Evolutionary conservation across 768 basidiomycete species (phyloP).

Genomic region (Pulveroboletus ravenelii): DNA sequence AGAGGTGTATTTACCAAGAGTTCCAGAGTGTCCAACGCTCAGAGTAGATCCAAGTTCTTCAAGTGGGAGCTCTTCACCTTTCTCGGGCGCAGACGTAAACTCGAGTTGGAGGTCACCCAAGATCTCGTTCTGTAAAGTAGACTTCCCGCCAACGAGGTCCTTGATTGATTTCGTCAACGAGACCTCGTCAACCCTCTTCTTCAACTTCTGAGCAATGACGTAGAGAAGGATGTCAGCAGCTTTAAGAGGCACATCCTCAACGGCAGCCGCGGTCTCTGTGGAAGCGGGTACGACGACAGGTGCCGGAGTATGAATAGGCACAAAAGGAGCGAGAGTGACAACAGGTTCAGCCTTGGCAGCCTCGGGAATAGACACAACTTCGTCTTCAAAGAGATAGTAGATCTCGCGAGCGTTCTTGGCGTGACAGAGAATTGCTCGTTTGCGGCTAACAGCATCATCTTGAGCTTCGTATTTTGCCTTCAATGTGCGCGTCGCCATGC

Average conservation of each 20-base stretch:
- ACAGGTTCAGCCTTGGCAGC: conserved; percentile 31
- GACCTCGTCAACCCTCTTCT: conserved; percentile 89
- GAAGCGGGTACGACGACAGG: conserved; percentile 43
- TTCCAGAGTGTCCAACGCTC: conserved; percentile 73
- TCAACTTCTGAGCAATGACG: conserved; percentile 96
- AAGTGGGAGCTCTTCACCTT: conserved; percentile 94
- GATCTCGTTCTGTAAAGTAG: conserved; percentile 98
- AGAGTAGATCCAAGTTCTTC: conserved; percentile 92
- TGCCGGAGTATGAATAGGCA: conserved; percentile 38
- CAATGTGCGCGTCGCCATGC: conserved; percentile 87
- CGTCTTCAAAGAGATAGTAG: conserved; percentile 97
- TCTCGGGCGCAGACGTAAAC: conserved; percentile 93
- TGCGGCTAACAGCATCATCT: conserved; percentile 80
- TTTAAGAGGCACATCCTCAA: conserved; percentile 91
- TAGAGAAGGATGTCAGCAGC: conserved; percentile 81
- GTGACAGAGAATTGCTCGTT: conserved; percentile 82
- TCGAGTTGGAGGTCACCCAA: conserved; percentile 95
- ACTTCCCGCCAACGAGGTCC: conserved; percentile 97
- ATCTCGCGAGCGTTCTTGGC: conserved; percentile 96
- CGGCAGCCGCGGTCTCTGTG: conserved; percentile 59
- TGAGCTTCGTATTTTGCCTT: conserved; percentile 90
- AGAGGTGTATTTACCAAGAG: conserved; percentile 89
- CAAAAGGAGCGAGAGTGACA: conserved; percentile 36
- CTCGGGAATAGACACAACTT: conserved; percentile 35
- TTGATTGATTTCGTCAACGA: conserved; percentile 94